Percentiles rank a stretch among this genome's conserved stretches.
Evolutionary conservation across 371 early-diverging fungal genomes (phyloP).

Genomic region (Zychaea mexicana): DNA sequence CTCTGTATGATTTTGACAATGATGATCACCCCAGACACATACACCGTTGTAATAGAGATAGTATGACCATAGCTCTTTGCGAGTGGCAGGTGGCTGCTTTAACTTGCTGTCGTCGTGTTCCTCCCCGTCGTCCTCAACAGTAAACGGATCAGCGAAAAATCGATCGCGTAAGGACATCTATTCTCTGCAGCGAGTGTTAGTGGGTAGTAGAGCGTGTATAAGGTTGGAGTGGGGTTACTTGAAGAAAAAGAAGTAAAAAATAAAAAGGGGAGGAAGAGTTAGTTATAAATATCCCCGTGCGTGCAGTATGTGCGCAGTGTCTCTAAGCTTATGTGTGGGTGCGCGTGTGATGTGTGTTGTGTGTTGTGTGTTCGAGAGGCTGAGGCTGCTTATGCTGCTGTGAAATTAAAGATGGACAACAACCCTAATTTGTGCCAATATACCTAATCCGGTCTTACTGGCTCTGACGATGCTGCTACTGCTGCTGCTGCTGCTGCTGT

Average conservation of each 20-base stretch:
- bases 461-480: too few species aligned
- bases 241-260: neutral
- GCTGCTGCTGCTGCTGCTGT: too few species aligned
- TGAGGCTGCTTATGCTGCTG: neutral
- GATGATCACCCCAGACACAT: neutral
- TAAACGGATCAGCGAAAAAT: neutral
- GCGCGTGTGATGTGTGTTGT: too few species aligned
- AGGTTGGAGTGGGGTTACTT: neutral
- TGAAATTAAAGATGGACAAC: neutral
- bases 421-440: neutral
- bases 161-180: neutral
- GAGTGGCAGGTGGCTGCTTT: constrained; percentile 42
- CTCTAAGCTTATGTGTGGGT: too few species aligned
- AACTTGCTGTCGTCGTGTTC: neutral
- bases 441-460: neutral
- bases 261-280: neutral
- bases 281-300: too few species aligned
- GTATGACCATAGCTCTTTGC: constrained; percentile 48
- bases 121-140: neutral
- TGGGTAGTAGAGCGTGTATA: too few species aligned
- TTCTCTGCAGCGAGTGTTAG: too few species aligned
- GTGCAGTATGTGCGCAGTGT: too few species aligned
- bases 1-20: too few species aligned
- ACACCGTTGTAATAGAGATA: constrained; percentile 58
- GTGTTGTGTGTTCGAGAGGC: too few species aligned